Evolutionary conservation across 2,329 filamentous ascomycete species (phyloP).

Genomic region (Diaporthe caulivora): DNA sequence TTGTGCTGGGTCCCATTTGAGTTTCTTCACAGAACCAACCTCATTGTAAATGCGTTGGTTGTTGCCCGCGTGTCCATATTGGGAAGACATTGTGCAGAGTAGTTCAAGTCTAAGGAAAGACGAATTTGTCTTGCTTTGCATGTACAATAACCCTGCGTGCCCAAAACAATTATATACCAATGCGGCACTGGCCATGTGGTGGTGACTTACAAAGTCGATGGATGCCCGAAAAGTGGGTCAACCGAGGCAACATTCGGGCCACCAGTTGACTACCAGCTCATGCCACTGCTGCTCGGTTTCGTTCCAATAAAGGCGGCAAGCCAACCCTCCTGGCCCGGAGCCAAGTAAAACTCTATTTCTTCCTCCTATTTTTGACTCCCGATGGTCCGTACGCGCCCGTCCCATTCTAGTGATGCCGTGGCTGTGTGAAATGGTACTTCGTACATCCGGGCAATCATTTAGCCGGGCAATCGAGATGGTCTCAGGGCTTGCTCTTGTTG

Average conservation of each 20-base stretch:
- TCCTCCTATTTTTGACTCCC: not conserved
- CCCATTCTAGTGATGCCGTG: not conserved
- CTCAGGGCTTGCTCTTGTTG: not conserved
- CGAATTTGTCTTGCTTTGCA: not conserved
- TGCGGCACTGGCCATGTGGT: not conserved
- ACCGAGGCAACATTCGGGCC: not conserved
- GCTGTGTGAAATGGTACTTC: not conserved
- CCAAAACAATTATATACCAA: not conserved
- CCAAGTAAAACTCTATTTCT: not conserved
- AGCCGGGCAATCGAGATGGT: not conserved
- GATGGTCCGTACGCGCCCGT: not conserved
- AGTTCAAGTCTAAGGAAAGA: not conserved
- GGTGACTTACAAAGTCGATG: not conserved
- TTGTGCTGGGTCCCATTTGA: constrained; percentile 5
- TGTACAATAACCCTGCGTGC: not conserved
- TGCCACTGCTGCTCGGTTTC: not conserved
- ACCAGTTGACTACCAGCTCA: not conserved
- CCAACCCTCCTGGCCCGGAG: not conserved
- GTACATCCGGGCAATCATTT: not conserved
- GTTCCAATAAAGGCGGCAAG: not conserved
- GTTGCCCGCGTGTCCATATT: not conserved
- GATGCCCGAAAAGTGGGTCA: not conserved
- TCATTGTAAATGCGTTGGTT: constrained; percentile 13
- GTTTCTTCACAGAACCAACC: constrained; percentile 6
- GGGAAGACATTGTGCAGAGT: not conserved